phyloP scores from a whole-genome alignment of 768 basidiomycete species.

The Tulasnella calospora region DNA sequence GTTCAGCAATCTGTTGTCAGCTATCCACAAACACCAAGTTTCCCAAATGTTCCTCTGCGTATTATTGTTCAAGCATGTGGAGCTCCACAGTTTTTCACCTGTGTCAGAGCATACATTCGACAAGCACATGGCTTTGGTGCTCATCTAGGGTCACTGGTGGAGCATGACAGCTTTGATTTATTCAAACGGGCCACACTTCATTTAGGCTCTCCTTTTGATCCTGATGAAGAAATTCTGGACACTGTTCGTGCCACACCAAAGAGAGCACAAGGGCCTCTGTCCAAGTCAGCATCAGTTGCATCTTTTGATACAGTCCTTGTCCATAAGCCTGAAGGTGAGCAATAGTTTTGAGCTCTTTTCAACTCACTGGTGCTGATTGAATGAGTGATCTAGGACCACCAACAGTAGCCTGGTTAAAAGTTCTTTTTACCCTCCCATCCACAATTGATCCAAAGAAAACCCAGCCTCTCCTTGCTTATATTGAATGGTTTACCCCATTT shows the following conservation, averaged over 20 bases:
- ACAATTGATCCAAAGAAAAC: conserved; percentile 23
- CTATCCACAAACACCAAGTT: neutral
- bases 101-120: neutral
- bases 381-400: neutral
- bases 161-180: conserved; percentile 3
- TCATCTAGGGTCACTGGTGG: neutral
- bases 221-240: neutral
- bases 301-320: conserved; percentile 27
- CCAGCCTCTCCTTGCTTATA: conserved; percentile 31
- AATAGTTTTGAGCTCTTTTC: neutral
- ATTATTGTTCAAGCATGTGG: neutral
- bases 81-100: too few relatives aligned
- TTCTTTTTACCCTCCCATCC: conserved; percentile 27
- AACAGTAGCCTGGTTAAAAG: conserved; percentile 21
- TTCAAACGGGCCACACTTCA: neutral
- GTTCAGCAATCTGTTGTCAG: neutral
- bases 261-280: neutral
- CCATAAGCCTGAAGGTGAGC: neutral
- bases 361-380: neutral
- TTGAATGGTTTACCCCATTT: conserved; percentile 33
- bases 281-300: neutral
- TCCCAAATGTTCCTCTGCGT: neutral
- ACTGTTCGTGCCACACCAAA: neutral
- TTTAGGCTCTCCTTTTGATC: neutral
- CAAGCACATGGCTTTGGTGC: neutral